A percentile compares a stretch with the other conserved stretches of the same genome.
Conservation (phyloP, 2,329 filamentous ascomycete genomes). For the Orbilia brochopaga region DNA sequence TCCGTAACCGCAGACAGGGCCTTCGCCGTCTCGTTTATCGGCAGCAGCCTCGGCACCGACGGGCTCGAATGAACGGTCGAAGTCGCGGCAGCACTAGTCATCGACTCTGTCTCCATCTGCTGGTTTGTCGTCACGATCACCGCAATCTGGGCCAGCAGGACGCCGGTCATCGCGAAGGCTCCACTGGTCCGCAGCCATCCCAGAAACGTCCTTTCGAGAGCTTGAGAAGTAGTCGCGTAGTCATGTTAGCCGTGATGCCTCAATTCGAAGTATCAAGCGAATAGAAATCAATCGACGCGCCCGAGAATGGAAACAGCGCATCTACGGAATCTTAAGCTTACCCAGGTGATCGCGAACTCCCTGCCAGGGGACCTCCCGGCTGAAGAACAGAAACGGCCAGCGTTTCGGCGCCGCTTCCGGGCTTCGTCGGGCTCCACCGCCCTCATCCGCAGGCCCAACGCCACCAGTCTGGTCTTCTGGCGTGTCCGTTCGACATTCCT, state of each 20-base stretch:
- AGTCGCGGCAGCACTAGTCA: background rate
- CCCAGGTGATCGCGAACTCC: conserved; percentile 43
- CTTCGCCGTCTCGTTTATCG: conserved; percentile 18
- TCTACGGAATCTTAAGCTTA: conserved; percentile 9
- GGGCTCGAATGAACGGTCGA: background rate
- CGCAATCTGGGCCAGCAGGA: conserved; percentile 40
- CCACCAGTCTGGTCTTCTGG: background rate
- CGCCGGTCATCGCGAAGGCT: conserved; percentile 46
- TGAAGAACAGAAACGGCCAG: conserved; percentile 23
- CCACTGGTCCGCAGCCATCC: conserved; percentile 48
- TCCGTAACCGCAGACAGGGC: conserved; percentile 23
- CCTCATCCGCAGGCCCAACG: background rate
- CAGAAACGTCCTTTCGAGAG: conserved; percentile 43
- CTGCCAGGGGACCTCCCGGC: conserved; percentile 39
- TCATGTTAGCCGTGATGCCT: background rate
- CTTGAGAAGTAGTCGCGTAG: conserved; percentile 5
- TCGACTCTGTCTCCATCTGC: conserved; percentile 8
- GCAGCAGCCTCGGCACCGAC: background rate
- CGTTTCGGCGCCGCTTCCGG: conserved; percentile 10
- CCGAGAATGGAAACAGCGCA: background rate
- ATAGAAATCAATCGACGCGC: background rate
- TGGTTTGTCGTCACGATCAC: conserved; percentile 33
- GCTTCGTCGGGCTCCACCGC: background rate
- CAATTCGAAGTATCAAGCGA: background rate
- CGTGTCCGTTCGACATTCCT: background rate